Percentiles rank a stretch among this genome's conserved stretches.
Evolutionary conservation across 306 rosid species (phyloP).

Genomic region (Glycine soja): DNA sequence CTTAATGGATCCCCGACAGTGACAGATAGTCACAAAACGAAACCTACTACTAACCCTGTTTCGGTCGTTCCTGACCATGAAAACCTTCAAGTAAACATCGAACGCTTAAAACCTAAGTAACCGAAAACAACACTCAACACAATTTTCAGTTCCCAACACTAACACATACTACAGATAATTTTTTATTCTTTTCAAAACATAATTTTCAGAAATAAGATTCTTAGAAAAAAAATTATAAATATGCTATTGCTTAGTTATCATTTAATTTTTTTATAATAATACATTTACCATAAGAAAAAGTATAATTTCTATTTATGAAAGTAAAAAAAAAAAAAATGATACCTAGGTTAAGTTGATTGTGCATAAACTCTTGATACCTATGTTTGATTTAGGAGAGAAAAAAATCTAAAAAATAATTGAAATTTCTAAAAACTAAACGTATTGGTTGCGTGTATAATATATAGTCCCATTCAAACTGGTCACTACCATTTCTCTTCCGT

Average conservation of each 20-base stretch:
- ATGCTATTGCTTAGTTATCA: background rate
- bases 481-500: background rate
- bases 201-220: background rate
- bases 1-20: background rate
- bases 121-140: background rate
- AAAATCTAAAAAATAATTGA: no score
- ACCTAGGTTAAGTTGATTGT: no score
- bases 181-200: background rate
- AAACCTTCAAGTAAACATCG: background rate
- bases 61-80: background rate
- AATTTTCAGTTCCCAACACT: background rate
- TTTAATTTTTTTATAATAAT: background rate
- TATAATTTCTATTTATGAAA: background rate
- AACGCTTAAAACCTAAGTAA: slow-evolving; percentile 37
- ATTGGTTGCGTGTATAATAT: no score
- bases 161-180: no score
- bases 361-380: no score
- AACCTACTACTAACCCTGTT: background rate
- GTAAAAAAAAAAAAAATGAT: no score
- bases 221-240: background rate
- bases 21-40: background rate
- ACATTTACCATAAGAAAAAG: background rate
- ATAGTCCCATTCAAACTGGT: background rate
- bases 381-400: no score
- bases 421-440: no score